Evolutionary conservation across 805 yeast genomes (phyloP).

Genomic region (Barnettozyma sucrosica): DNA sequence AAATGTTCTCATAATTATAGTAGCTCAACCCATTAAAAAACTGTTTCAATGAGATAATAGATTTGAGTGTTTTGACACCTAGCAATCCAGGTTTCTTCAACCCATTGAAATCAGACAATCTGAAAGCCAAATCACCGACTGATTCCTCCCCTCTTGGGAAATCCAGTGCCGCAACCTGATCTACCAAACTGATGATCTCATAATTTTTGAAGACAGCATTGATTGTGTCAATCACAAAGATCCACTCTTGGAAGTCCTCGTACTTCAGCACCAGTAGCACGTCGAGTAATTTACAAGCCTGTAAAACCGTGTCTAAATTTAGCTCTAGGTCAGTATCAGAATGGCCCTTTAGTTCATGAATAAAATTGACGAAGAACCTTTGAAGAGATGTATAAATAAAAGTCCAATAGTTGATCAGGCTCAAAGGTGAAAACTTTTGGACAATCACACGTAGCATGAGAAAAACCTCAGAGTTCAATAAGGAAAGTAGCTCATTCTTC

Average conservation of each 20-base stretch:
- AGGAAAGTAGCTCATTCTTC: conserved; percentile 26
- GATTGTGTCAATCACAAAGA: conserved; percentile 67
- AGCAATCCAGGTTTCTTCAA: conserved; percentile 31
- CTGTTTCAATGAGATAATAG: conserved; percentile 44
- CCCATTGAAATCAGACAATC: conserved; percentile 16
- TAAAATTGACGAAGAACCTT: conserved; percentile 33
- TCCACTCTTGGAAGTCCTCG: conserved; percentile 89
- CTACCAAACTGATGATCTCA: conserved; percentile 24
- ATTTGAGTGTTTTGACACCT: conserved; percentile 35
- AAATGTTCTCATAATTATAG: conserved; percentile 59
- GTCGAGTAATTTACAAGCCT: conserved; percentile 76
- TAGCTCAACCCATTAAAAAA: conserved; percentile 66
- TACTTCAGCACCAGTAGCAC: conserved; percentile 56
- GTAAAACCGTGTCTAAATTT: conserved; percentile 40
- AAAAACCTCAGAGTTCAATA: conserved; percentile 39
- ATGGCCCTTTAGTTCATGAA: conserved; percentile 25
- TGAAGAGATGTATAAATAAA: conserved; percentile 57
- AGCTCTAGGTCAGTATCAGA: conserved; percentile 29
- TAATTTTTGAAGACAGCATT: conserved; percentile 45
- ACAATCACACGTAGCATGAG: conserved; percentile 59
- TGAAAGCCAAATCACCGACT: conserved; percentile 14
- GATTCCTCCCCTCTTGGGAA: conserved; percentile 14
- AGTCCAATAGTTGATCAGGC: conserved; percentile 67
- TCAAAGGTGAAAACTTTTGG: conserved; percentile 55
- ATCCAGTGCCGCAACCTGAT: conserved; percentile 14